Percentiles rank a stretch among this genome's conserved stretches.
These are phyloP conservation scores for Madurella mycetomatis DNA, from an alignment of 2,329 filamentous ascomycete species.

Conservation along the genomic window DNA sequence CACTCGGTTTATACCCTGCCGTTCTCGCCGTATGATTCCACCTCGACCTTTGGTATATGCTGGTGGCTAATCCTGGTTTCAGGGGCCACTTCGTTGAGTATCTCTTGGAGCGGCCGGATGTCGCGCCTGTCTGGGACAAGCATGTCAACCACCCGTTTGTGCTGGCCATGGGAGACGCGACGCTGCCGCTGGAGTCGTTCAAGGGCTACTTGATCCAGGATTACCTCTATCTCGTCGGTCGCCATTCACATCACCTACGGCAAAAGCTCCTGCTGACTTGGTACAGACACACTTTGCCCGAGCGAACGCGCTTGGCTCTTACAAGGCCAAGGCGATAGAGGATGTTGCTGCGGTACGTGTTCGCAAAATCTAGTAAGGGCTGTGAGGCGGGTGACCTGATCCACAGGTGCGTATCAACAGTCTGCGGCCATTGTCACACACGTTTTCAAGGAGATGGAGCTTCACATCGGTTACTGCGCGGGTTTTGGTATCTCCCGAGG, in stretches of 20 bases:
- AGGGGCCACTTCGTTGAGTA: slow-evolving; percentile 81
- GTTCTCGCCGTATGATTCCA: slow-evolving; percentile 55
- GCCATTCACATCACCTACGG: background rate
- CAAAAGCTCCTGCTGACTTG: background rate
- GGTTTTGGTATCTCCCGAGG: slow-evolving; percentile 70
- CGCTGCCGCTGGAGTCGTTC: slow-evolving; percentile 70
- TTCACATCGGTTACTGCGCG: slow-evolving; percentile 80
- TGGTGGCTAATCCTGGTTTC: background rate
- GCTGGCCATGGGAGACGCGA: slow-evolving; percentile 67
- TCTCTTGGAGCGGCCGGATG: slow-evolving; percentile 67
- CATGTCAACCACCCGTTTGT: slow-evolving; percentile 85
- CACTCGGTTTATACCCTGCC: slow-evolving; percentile 65
- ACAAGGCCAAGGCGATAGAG: slow-evolving; percentile 71
- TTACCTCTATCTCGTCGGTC: slow-evolving; percentile 74
- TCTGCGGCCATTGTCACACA: slow-evolving; percentile 62
- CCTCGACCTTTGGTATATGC: background rate
- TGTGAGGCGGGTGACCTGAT: background rate
- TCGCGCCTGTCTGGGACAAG: slow-evolving; percentile 67
- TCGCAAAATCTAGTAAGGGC: background rate
- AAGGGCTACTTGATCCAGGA: slow-evolving; percentile 89
- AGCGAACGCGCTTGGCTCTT: slow-evolving; percentile 78
- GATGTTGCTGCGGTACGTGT: slow-evolving; percentile 66
- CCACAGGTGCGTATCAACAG: slow-evolving; percentile 12
- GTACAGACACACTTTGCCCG: slow-evolving; percentile 76
- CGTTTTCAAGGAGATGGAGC: slow-evolving; percentile 71